These are phyloP conservation scores for Wickerhamomyces alni DNA, from an alignment of 805 yeast species.

Conservation along the genomic window DNA sequence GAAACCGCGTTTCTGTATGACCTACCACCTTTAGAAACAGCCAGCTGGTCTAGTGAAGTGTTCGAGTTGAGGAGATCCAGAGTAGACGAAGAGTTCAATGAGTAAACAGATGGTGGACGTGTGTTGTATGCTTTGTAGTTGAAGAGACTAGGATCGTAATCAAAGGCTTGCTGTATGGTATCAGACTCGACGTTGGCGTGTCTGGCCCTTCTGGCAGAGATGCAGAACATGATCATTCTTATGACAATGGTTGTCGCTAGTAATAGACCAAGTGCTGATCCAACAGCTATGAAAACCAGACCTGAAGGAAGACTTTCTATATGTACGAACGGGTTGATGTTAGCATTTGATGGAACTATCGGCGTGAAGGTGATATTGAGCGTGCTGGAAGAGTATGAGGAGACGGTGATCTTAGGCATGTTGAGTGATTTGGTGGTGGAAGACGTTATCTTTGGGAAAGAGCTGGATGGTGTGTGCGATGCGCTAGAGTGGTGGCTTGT, in stretches of 20 bases:
- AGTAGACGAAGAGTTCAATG: slow-evolving; percentile 26
- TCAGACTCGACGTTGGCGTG: slow-evolving; percentile 5
- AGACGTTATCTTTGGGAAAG: too few relatives aligned
- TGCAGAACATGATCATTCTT: slow-evolving; percentile 19
- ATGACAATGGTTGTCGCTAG: slow-evolving; percentile 20
- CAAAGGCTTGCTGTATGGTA: slow-evolving; percentile 4
- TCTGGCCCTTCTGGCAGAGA: slow-evolving; percentile 24
- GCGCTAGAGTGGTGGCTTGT: too few relatives aligned
- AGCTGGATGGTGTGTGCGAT: too few relatives aligned
- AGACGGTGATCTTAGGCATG: too few relatives aligned
- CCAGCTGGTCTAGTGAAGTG: slow-evolving; percentile 14
- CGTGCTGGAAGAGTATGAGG: slow-evolving; percentile 5
- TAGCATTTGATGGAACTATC: slow-evolving; percentile 16
- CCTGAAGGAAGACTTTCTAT: slow-evolving; percentile 50
- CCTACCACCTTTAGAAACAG: slow-evolving; percentile 11
- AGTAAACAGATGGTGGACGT: slow-evolving; percentile 23
- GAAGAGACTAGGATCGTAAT: slow-evolving; percentile 20
- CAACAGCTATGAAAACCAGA: slow-evolving; percentile 75
- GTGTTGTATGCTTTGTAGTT: slow-evolving; percentile 15
- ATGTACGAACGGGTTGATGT: slow-evolving; percentile 49
- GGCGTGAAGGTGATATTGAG: slow-evolving; percentile 18
- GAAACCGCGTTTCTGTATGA: slow-evolving; percentile 19
- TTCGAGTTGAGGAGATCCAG: slow-evolving; percentile 18
- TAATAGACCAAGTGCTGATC: slow-evolving; percentile 53
- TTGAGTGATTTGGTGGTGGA: too few relatives aligned